Base-by-base conservation (phyloP, 2,329 filamentous ascomycete genomes). In the Pseudogymnoascus sp. region DNA sequence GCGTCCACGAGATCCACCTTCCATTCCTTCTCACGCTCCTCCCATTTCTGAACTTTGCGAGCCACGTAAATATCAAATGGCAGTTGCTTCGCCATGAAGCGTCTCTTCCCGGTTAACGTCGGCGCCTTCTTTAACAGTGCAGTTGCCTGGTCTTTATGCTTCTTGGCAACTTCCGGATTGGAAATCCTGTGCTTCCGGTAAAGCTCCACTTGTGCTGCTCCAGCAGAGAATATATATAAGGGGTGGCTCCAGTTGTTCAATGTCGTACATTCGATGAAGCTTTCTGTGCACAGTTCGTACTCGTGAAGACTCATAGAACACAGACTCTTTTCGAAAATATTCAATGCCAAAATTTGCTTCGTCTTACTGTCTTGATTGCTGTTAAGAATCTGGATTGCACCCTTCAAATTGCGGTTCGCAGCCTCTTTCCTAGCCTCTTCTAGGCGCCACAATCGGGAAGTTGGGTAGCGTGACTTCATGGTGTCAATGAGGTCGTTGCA, bases 211-310 rank as follows among this genome's bases (percentile, higher is more conserved):
- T 95, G 87, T 0, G 89, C 87, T 11, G 83, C 82, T 6, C 87
- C 94, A 1, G 90, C 89, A 66, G 96, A 89, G 75, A 92, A 97
- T 72, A 91, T 91, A 76, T 99, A 97, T 61, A 97, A 74, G 0
- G 88, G 86, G 61, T 92, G 91, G 62, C 88, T 92, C 94, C 94
- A 97, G 68, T 90, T 90, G 75, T 96, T 97, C 62, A 94, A 81
- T 62, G 90, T 86, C 10, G 90, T 78, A 67, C 90, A 92, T 66
- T 83, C 72, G 41, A 92, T 74, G 74, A 97, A 97, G 0, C 85
- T 82, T 63, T 88, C 81, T 2, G 90, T 84, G 74, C 90, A 92
- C 3, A 86, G 80, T 6, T 83, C 75, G 77, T 93, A 97, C 66
- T 88, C 81, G 72, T 95, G 90, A 16, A 88, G 76, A 69, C 89